A percentile compares a stretch with the other conserved stretches of the same genome.
Evolutionary conservation across 495 filamentous ascomycete species (phyloP).

Genomic region (Talaromyces thailandensis): DNA sequence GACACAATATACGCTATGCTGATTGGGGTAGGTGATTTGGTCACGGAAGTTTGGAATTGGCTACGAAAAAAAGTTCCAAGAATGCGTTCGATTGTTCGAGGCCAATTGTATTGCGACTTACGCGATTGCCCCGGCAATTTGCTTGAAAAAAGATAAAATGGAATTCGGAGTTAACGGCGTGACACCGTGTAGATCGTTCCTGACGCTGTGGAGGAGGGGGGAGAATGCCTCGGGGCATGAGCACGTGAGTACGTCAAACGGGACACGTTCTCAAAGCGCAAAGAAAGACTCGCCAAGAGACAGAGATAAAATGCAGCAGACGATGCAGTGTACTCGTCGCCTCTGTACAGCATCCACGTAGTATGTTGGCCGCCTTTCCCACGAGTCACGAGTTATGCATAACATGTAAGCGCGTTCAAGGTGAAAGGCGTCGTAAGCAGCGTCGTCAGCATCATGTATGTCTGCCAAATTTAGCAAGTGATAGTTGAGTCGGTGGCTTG

Average conservation of each 20-base stretch:
- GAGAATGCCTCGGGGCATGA: background rate
- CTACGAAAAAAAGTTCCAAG: background rate
- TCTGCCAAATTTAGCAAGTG: background rate
- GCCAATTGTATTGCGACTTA: background rate
- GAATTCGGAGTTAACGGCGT: no score
- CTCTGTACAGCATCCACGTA: no score
- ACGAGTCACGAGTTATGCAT: no score
- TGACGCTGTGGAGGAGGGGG: no score
- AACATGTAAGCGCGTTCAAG: background rate
- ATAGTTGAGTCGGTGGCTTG: background rate
- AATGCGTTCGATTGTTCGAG: background rate
- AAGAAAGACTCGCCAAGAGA: background rate
- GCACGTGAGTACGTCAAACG: background rate
- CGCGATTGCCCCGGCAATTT: no score
- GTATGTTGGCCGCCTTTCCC: no score
- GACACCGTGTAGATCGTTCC: no score
- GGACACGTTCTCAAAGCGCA: background rate
- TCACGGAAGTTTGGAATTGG: background rate
- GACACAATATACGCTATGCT: background rate
- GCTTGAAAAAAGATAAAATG: no score
- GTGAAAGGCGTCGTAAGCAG: background rate
- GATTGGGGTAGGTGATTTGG: background rate
- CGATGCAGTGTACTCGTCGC: background rate
- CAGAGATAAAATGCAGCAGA: background rate
- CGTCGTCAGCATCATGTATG: background rate